phyloP scores from a whole-genome alignment of 75 land plant genomes.

The Pinus albicaulis region DNA sequence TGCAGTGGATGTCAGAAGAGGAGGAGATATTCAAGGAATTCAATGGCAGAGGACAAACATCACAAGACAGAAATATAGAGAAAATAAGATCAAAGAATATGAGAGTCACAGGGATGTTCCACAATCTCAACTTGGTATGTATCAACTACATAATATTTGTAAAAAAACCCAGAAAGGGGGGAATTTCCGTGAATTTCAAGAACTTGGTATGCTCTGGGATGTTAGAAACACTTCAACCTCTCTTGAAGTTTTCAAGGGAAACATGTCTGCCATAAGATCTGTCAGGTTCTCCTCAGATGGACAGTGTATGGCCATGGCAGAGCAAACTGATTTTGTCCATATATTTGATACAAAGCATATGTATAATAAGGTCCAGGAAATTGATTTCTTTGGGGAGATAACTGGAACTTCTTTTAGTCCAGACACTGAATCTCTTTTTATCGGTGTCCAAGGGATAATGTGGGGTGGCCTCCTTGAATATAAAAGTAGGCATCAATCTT shows the following conservation, averaged over 20 bases:
- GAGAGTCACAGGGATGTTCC: constrained; percentile 69
- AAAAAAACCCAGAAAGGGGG: constrained; percentile 48
- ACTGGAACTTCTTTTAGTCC: constrained; percentile 89
- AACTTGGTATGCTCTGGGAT: constrained; percentile 83
- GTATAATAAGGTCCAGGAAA: constrained; percentile 42
- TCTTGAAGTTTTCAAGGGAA: constrained; percentile 55
- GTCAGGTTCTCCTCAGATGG: constrained; percentile 65
- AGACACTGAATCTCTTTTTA: constrained; percentile 76
- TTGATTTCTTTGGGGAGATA: constrained; percentile 88
- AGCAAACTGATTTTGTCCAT: constrained; percentile 81
- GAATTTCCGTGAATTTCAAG: constrained; percentile 61
- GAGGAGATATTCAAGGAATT: constrained; percentile 84
- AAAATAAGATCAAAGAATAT: constrained; percentile 60
- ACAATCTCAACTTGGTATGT: constrained; percentile 37
- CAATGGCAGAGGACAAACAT: constrained; percentile 69
- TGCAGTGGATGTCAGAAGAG: constrained; percentile 58
- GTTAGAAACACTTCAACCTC: constrained; percentile 45
- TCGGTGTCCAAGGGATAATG: constrained; percentile 76
- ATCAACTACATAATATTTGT: constrained; percentile 42
- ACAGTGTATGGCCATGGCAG: constrained; percentile 62
- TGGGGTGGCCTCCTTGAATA: constrained; percentile 84
- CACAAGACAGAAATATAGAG: constrained; percentile 61
- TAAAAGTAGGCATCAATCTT: constrained; percentile 42
- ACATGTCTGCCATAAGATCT: constrained; percentile 69
- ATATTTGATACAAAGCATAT: constrained; percentile 43